Percentiles rank a stretch among this genome's conserved stretches.
Evolutionary conservation across 78 protist species (phyloP).

Genomic region (Salpingoeca rosetta): DNA sequence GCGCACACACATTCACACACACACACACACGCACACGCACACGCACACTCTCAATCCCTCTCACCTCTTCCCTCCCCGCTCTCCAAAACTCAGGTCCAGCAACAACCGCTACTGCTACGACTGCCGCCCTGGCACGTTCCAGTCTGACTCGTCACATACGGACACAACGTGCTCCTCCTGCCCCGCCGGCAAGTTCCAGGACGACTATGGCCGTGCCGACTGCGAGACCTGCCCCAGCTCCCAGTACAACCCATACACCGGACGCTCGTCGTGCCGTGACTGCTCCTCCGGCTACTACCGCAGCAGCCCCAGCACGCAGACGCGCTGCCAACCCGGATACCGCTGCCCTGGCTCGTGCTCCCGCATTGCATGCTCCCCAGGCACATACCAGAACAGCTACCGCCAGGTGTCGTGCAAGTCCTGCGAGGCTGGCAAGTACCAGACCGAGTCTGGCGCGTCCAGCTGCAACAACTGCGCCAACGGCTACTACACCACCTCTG

Average conservation of each 20-base stretch:
- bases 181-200: not conserved
- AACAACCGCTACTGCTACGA: too few relatives aligned
- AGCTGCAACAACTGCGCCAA: not conserved
- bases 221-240: not conserved
- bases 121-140: too few relatives aligned
- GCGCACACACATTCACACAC: too few relatives aligned
- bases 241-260: not conserved
- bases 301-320: not conserved
- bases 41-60: too few relatives aligned
- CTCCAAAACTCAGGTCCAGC: too few relatives aligned
- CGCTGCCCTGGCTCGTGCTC: not conserved
- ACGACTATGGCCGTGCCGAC: not conserved
- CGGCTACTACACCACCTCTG: not conserved
- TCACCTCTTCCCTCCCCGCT: too few relatives aligned
- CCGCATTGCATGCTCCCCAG: not conserved
- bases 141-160: too few relatives aligned
- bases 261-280: not conserved
- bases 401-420: not conserved
- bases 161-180: not conserved
- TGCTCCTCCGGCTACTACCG: not conserved
- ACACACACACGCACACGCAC: too few relatives aligned
- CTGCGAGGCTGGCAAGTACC: not conserved
- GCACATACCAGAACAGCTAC: not conserved
- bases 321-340: not conserved
- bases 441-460: not conserved